These are phyloP conservation scores for Candida sp. DNA, from an alignment of 1,139 yeast species.

Conservation along the genomic window DNA sequence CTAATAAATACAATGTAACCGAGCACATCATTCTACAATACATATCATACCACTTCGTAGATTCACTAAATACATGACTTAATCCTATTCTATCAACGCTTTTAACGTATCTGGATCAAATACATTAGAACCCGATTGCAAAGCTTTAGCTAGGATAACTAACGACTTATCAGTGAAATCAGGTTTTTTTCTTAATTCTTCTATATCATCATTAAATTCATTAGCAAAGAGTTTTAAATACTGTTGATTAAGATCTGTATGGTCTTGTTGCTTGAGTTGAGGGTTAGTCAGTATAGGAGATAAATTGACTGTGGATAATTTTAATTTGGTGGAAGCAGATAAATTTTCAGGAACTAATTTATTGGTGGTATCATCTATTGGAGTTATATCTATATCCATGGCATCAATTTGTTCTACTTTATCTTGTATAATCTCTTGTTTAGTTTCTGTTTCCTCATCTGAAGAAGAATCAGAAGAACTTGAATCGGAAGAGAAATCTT, in stretches of 20 bases:
- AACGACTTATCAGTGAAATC: conserved; percentile 61
- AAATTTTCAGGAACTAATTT: conserved; percentile 13
- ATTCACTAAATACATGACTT: too few species aligned
- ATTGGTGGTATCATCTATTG: conserved; percentile 12
- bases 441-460: conserved; percentile 1
- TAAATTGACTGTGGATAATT: conserved; percentile 23
- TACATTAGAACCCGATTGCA: conserved; percentile 64
- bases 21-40: too few species aligned
- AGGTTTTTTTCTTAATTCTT: conserved; percentile 59
- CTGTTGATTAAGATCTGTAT: conserved; percentile 44
- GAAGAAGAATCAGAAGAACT: conserved; percentile 41
- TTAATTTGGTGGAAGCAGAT: conserved; percentile 18
- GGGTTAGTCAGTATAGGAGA: too few species aligned
- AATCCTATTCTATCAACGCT: conserved; percentile 25
- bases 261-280: conserved; percentile 20
- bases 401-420: conserved; percentile 9
- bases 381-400: conserved; percentile 21
- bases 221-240: conserved; percentile 57
- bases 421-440: conserved; percentile 22
- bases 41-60: too few species aligned
- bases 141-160: conserved; percentile 58
- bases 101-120: conserved; percentile 61
- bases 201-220: conserved; percentile 61
- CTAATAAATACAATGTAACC: too few species aligned
- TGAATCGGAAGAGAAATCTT: conserved; percentile 47